Evolutionary conservation across 306 rosid species (phyloP), one percentile per base, ranked within the genome.

Genomic region (Lagenaria siceraria): DNA sequence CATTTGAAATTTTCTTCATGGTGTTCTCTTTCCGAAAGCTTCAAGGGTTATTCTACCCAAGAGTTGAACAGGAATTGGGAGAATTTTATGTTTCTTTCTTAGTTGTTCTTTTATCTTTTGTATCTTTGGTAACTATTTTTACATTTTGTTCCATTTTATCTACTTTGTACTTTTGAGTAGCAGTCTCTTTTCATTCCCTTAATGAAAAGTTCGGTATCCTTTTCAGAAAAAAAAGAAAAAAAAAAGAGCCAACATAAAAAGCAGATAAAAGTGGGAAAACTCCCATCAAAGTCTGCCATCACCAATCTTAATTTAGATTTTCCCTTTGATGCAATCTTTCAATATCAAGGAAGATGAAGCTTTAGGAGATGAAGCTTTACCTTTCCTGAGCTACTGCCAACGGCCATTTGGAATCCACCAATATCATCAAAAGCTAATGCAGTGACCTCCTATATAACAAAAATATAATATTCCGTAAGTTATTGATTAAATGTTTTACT

Each of bases 331-430:
- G 74, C 33, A 68, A 42, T 68, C 53, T 42, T n/a, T 68, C 54
- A 68, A 69, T 24, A 40, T 68, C n/a, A n/a, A 43, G 38, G 40
- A 70, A 46, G 49, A 29, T 36, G 75, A 22, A 22, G 15, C 19
- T 19, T 71, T 6, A 48, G n/a, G 76, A 71, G 76, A 43, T 48
- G 58, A 71, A 25, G 82, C 10, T 68, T 31, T 87, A 95, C 98
- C 97, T 95, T 90, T 81, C 98, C 98, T 27, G 86, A 86, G 84
- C 97, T 90, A 83, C 90, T 95, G 84, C 98, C 98, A 76, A 92
- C 97, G 63, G 98, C 98, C 96, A 95, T 83, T 80, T 69, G 86
- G 78, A 87, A 88, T 78, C 90, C 98, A 14, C 89, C 91, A 77
- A 88, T 85, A 54, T 80, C 91, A 61, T 95, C 96, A 85, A 92